Evolutionary conservation across 371 early-diverging fungal genomes (phyloP).

Genomic region (Zychaea mexicana): DNA sequence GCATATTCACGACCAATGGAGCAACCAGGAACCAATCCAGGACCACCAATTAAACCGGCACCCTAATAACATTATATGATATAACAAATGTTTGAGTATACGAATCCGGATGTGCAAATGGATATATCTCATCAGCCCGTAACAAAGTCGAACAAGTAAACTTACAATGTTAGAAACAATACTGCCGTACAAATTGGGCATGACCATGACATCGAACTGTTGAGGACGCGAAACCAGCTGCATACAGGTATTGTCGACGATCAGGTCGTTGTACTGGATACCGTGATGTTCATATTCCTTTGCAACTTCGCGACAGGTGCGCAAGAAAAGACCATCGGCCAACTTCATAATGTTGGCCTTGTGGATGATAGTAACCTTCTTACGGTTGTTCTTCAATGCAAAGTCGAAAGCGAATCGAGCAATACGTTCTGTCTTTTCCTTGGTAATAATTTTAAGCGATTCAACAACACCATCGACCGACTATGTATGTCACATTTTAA

Average conservation of each 20-base stretch:
- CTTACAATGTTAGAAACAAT: slow-evolving; percentile 88
- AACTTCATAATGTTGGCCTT: slow-evolving; percentile 99
- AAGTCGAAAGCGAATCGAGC: slow-evolving; percentile 98
- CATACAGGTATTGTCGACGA: slow-evolving; percentile 96
- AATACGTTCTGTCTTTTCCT: slow-evolving; percentile 94
- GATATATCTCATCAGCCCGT: too few species aligned
- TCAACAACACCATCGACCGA: slow-evolving; percentile 97
- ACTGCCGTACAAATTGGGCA: slow-evolving; percentile 98
- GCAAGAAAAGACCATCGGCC: slow-evolving; percentile 96
- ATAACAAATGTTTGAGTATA: too few species aligned
- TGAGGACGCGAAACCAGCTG: slow-evolving; percentile 96
- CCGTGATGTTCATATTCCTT: slow-evolving; percentile 88
- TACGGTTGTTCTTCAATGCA: slow-evolving; percentile 92
- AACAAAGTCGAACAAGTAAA: too few species aligned
- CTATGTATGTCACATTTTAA: slow-evolving; percentile 23
- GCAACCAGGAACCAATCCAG: slow-evolving; percentile 93
- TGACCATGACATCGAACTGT: slow-evolving; percentile 98
- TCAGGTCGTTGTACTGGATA: slow-evolving; percentile 95
- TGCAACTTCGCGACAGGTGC: slow-evolving; percentile 91
- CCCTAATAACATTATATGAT: slow-evolving; percentile 43
- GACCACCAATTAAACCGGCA: slow-evolving; percentile 94
- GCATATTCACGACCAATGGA: slow-evolving; percentile 96
- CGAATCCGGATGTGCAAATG: too few species aligned
- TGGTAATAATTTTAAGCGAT: slow-evolving; percentile 94
- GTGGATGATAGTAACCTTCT: slow-evolving; percentile 98